phyloP scores from a whole-genome alignment of 2,329 filamentous ascomycete genomes.

The Alternaria rosae region DNA sequence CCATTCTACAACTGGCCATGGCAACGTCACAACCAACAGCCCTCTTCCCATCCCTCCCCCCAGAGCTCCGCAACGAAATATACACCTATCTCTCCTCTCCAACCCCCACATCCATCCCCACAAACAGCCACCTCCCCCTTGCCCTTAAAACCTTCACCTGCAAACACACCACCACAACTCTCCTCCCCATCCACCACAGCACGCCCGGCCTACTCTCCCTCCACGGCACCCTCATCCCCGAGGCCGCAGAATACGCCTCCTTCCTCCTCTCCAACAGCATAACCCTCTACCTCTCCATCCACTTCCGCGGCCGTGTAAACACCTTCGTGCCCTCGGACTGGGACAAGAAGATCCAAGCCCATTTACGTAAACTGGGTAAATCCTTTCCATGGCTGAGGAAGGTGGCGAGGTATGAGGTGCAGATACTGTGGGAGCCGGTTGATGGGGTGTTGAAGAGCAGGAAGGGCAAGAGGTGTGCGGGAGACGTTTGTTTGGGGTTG shows the following conservation, averaged over 20 bases:
- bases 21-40: slow-evolving; percentile 10
- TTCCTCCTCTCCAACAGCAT: slow-evolving; percentile 31
- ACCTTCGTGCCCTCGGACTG: slow-evolving; percentile 39
- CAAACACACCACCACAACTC: slow-evolving; percentile 34
- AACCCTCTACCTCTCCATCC: slow-evolving; percentile 29
- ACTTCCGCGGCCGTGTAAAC: slow-evolving; percentile 36
- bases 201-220: slow-evolving; percentile 32
- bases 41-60: slow-evolving; percentile 36
- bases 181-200: slow-evolving; percentile 35
- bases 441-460: slow-evolving; percentile 25
- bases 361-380: slow-evolving; percentile 35
- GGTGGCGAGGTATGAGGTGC: slow-evolving; percentile 32
- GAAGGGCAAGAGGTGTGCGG: slow-evolving; percentile 24
- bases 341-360: slow-evolving; percentile 31
- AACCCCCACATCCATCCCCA: neutral
- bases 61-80: slow-evolving; percentile 42
- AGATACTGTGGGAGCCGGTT: slow-evolving; percentile 32
- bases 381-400: slow-evolving; percentile 34
- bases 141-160: slow-evolving; percentile 31
- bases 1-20: neutral
- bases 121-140: slow-evolving; percentile 26
- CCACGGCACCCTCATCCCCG: slow-evolving; percentile 21
- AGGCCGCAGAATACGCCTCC: slow-evolving; percentile 37
- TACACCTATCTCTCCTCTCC: slow-evolving; percentile 30
- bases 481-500: slow-evolving; percentile 23